Conservation (phyloP, 164 flowering plant genomes). For the Pachysandra terminalis region DNA sequence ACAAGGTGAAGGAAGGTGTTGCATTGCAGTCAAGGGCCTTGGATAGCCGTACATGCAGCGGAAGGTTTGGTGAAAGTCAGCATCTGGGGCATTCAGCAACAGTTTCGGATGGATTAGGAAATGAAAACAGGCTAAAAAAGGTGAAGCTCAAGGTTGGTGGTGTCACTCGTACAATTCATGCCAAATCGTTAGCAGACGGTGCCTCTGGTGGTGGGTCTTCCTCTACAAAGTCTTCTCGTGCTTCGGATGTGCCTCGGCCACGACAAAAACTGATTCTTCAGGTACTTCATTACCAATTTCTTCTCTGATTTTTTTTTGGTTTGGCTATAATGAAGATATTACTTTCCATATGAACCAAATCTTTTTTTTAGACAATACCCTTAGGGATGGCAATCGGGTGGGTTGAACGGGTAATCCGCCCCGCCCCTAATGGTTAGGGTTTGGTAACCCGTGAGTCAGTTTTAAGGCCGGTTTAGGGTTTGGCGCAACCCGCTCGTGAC, state of each 20-base stretch:
- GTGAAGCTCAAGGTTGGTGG: conserved; percentile 76
- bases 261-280: conserved; percentile 24
- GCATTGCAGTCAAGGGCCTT: conserved; percentile 19
- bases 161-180: conserved; percentile 48
- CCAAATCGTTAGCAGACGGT: conserved; percentile 38
- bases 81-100: conserved; percentile 17
- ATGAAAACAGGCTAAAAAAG: conserved; percentile 53
- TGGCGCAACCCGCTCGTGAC: too few species aligned
- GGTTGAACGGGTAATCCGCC: too few species aligned
- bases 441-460: too few species aligned
- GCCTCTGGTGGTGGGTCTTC: conserved; percentile 17
- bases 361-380: too few species aligned
- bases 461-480: too few species aligned
- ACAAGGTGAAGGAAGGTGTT: conserved; percentile 23
- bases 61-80: conserved; percentile 27
- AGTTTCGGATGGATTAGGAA: conserved; percentile 31
- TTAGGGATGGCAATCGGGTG: too few species aligned
- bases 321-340: too few species aligned
- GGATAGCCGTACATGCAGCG: conserved; percentile 11
- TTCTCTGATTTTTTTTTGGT: not conserved
- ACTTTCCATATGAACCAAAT: not conserved
- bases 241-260: conserved; percentile 20
- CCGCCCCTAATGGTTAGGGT: too few species aligned
- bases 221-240: conserved; percentile 26
- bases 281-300: conserved; percentile 20